Evolutionary conservation across 164 flowering plant genomes (phyloP), one percentile per base, ranked within the genome.

Genomic region (Santalum album): DNA sequence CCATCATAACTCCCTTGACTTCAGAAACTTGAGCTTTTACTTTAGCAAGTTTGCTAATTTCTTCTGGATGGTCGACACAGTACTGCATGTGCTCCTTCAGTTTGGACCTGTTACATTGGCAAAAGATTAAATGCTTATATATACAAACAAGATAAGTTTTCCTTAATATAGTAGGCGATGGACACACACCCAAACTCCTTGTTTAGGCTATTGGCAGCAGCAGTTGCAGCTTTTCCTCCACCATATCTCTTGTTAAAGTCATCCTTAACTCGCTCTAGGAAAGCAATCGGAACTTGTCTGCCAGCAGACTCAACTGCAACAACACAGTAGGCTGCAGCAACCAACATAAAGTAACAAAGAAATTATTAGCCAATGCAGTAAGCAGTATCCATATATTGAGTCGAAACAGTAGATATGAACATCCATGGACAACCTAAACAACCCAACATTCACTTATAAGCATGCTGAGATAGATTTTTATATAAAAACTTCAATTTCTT

Each of bases 1-100:
- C 95, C 87, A 89, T 86, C 95, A 86, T 84, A 57, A 86, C 91
- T 49, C 95, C 95, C 69, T 89, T 86, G 32, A 89, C 97, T 76
- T 84, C 92, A 29, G 97, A 76, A 63, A 86, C 92, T 65, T 86
- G 97, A 55, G 90, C 97, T 66, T 86, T 82, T 58, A 89, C 92
- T 65, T 89, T 89, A 39, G 92, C 69, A 49, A 89, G 81, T 62
- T 86, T 84, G 75, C 80, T 82, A 43, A 86, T 73, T 75, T 89
- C 97, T 59, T 89, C 92, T 10, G 92, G 90, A 62, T 89, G 90
- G 71, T 86, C 95, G 25, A 79, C 72, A 57, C 89, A 86, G 36
- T 86, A 89, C 64, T 82, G 84, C 95, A 89, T 88, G 47, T 86
- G 96, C 72, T 84, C 91, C 78, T 84, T 89, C 72, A 86, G 61